Percentiles rank a stretch among this genome's conserved stretches.
phyloP scores from a whole-genome alignment of 768 basidiomycete genomes.

The Tulasnella sp. region DNA sequence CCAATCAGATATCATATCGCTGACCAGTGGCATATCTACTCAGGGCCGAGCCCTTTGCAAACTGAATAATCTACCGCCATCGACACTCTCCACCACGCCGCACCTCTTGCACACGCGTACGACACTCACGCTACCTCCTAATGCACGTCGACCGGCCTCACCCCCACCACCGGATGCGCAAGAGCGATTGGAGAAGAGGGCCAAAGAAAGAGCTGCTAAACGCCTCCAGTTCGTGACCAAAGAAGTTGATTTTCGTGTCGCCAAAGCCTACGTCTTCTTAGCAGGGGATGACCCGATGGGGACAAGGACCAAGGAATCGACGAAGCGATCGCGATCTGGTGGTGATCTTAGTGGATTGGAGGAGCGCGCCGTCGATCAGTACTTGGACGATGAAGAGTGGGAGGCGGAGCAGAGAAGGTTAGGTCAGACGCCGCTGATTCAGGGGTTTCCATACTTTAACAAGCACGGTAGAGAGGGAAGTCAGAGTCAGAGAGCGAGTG shows the following conservation, averaged over 20 bases:
- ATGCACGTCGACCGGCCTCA: slow-evolving; percentile 22
- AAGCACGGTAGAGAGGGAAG: not conserved
- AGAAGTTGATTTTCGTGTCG: slow-evolving; percentile 55
- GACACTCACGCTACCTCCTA: slow-evolving; percentile 43
- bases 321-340: slow-evolving; percentile 17
- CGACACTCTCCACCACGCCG: slow-evolving; percentile 56
- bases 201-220: slow-evolving; percentile 41
- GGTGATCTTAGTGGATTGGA: slow-evolving; percentile 28
- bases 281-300: slow-evolving; percentile 34
- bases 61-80: slow-evolving; percentile 53
- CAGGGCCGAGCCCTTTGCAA: slow-evolving; percentile 51
- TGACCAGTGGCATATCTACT: not conserved
- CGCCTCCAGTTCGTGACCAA: slow-evolving; percentile 54
- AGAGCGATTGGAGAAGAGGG: slow-evolving; percentile 32
- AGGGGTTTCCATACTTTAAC: slow-evolving; percentile 18
- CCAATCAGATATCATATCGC: not conserved
- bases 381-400: slow-evolving; percentile 63
- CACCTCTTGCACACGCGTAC: slow-evolving; percentile 62
- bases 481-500: no score
- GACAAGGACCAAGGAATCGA: slow-evolving; percentile 22
- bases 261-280: slow-evolving; percentile 57
- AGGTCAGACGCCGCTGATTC: slow-evolving; percentile 22
- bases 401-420: slow-evolving; percentile 34
- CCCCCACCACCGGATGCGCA: slow-evolving; percentile 21
- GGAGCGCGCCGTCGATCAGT: slow-evolving; percentile 43